Evolutionary conservation across 2,329 filamentous ascomycete genomes (phyloP).

Genomic region (Monilinia laxa): DNA sequence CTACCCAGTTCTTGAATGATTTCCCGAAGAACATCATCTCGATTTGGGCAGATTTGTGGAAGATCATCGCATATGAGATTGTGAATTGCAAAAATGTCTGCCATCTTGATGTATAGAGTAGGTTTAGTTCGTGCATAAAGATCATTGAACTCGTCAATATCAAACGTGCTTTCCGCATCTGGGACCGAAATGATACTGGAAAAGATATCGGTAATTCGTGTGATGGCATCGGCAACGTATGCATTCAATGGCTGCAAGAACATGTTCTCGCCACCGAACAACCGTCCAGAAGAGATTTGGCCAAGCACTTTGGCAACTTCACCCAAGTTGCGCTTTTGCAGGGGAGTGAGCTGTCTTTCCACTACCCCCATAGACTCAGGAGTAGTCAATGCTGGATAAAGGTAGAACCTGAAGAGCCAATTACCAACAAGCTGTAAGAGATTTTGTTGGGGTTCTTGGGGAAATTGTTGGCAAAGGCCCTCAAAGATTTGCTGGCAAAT

Average conservation of each 20-base stretch:
- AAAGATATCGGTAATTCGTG: constrained; percentile 74
- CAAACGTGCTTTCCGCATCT: constrained; percentile 86
- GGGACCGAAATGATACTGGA: constrained; percentile 77
- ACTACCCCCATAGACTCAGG: constrained; percentile 93
- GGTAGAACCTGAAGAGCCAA: constrained; percentile 93
- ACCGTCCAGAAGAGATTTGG: constrained; percentile 82
- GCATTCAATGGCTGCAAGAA: constrained; percentile 94
- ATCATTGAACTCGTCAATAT: constrained; percentile 99
- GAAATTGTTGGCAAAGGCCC: constrained; percentile 72
- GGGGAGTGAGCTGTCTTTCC: constrained; percentile 81
- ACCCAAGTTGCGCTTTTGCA: constrained; percentile 87
- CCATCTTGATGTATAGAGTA: constrained; percentile 98
- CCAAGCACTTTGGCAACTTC: constrained; percentile 90
- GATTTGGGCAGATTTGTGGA: constrained; percentile 69
- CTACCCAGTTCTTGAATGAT: constrained; percentile 92
- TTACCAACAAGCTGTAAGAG: constrained; percentile 81
- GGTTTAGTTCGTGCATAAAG: constrained; percentile 95
- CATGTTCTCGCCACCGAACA: constrained; percentile 92
- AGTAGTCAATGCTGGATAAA: constrained; percentile 83
- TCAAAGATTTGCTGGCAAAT: constrained; percentile 85
- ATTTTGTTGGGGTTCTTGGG: constrained; percentile 72
- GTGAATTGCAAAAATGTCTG: constrained; percentile 95
- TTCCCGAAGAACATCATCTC: constrained; percentile 87
- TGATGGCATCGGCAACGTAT: constrained; percentile 82
- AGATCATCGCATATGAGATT: constrained; percentile 81